Evolutionary conservation across 192 early-diverging fungal genomes (phyloP).

Genomic region (Glomus cerebriforme): DNA sequence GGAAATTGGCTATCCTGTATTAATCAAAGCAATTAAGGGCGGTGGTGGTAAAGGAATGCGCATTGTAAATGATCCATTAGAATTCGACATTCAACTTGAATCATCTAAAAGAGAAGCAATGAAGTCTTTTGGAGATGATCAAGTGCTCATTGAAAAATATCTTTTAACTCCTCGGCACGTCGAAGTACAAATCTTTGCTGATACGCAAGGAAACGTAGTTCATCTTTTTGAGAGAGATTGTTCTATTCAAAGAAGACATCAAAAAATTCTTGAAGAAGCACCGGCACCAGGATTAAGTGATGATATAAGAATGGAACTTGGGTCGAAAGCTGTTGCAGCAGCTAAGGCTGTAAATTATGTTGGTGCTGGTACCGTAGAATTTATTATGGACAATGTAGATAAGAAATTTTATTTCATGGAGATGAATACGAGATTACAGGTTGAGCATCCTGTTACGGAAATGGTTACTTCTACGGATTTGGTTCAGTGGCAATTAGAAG

Average conservation of each 20-base stretch:
- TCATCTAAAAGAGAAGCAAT: constrained; percentile 82
- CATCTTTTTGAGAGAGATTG: constrained; percentile 97
- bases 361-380: constrained; percentile 96
- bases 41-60: constrained; percentile 99
- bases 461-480: constrained; percentile 93
- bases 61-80: constrained; percentile 73
- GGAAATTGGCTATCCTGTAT: constrained; percentile 90
- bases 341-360: constrained; percentile 93
- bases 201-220: constrained; percentile 82
- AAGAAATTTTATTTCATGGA: constrained; percentile 97
- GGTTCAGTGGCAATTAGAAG: constrained; percentile 92
- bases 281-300: constrained; percentile 82
- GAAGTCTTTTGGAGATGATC: constrained; percentile 89
- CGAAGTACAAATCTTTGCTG: constrained; percentile 96
- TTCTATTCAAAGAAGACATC: constrained; percentile 91
- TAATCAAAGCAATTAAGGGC: constrained; percentile 97
- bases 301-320: constrained; percentile 72
- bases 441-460: constrained; percentile 97
- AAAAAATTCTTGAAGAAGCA: constrained; percentile 96
- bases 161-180: constrained; percentile 86
- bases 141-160: constrained; percentile 92
- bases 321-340: constrained; percentile 88
- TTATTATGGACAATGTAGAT: constrained; percentile 88
- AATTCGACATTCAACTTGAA: constrained; percentile 87
- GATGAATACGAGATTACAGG: constrained; percentile 94